These are phyloP conservation scores for Anisogramma anomala DNA, from an alignment of 2,329 filamentous ascomycete genomes.

Conservation along the genomic window DNA sequence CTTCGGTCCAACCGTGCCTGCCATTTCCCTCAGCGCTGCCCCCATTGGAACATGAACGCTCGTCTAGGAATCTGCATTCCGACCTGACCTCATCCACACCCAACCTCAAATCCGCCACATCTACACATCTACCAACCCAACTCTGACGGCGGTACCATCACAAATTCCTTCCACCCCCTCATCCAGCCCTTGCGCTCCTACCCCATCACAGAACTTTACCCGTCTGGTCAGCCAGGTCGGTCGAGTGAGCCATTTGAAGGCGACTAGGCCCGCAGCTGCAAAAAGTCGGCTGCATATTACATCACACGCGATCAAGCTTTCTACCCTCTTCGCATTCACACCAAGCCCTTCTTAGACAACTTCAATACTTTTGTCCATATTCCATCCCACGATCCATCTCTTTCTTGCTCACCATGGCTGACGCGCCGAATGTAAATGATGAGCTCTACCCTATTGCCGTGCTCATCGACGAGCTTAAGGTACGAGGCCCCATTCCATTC, in stretches of 20 bases:
- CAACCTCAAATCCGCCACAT: constrained; percentile 9
- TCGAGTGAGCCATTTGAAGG: constrained; percentile 9
- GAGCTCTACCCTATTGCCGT: constrained; percentile 99
- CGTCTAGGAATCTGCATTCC: constrained; percentile 6
- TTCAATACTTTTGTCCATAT: constrained; percentile 3
- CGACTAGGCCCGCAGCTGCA: constrained; percentile 12
- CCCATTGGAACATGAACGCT: too few relatives aligned
- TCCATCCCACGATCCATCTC: constrained; percentile 7
- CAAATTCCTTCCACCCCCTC: constrained; percentile 1
- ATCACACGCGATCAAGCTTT: constrained; percentile 15
- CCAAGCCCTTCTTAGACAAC: background rate
- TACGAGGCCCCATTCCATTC: constrained; percentile 30
- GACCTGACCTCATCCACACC: constrained; percentile 14
- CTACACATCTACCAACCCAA: constrained; percentile 6
- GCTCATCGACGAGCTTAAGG: constrained; percentile 98
- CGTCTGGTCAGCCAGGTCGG: constrained; percentile 1
- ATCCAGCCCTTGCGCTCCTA: background rate
- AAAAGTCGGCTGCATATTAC: constrained; percentile 15
- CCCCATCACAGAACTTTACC: constrained; percentile 1
- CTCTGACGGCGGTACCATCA: constrained; percentile 6
- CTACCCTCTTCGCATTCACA: constrained; percentile 7
- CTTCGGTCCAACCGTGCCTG: too few relatives aligned
- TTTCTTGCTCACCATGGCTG: constrained; percentile 58
- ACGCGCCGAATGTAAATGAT: constrained; percentile 83
- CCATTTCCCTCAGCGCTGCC: too few relatives aligned